Evolutionary conservation across 805 yeast species (phyloP).

Genomic region (Kluyveromyces lactis): DNA sequence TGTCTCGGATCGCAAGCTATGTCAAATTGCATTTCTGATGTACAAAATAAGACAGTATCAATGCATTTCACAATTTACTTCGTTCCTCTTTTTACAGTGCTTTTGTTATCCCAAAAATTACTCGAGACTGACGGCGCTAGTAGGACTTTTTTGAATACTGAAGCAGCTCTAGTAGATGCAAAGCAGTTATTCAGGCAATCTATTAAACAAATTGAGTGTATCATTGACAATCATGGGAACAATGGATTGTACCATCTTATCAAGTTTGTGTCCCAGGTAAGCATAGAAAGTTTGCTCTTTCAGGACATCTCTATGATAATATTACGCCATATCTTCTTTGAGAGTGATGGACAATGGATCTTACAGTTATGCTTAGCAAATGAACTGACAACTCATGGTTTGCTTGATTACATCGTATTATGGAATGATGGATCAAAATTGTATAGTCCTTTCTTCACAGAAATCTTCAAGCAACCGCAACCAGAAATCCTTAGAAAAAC

Average conservation of each 20-base stretch:
- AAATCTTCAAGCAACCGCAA: conserved; percentile 14
- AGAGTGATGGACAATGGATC: conserved; percentile 4
- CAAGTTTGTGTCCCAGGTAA: conserved; percentile 27
- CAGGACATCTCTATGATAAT: conserved; percentile 26
- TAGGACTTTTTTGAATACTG: background rate
- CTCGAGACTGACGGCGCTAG: conserved; percentile 1
- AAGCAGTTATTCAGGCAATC: background rate
- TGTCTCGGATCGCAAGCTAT: too few species aligned
- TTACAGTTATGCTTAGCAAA: conserved; percentile 14
- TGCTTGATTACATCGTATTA: conserved; percentile 17
- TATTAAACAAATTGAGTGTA: conserved; percentile 14
- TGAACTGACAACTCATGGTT: conserved; percentile 17
- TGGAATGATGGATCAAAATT: conserved; percentile 31
- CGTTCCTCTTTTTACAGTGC: conserved; percentile 15
- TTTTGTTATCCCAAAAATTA: conserved; percentile 17
- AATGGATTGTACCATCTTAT: conserved; percentile 30
- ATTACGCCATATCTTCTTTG: conserved; percentile 27
- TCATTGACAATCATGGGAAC: conserved; percentile 27
- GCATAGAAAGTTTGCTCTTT: conserved; percentile 29
- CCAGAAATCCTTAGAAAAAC: conserved; percentile 11
- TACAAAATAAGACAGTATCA: conserved; percentile 15
- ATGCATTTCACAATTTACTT: conserved; percentile 17
- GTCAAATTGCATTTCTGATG: conserved; percentile 7
- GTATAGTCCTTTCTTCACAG: conserved; percentile 19
- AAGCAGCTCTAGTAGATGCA: background rate